Evolutionary conservation across 129 eudicot genomes (phyloP).

Genomic region (Saussurea involucrata): DNA sequence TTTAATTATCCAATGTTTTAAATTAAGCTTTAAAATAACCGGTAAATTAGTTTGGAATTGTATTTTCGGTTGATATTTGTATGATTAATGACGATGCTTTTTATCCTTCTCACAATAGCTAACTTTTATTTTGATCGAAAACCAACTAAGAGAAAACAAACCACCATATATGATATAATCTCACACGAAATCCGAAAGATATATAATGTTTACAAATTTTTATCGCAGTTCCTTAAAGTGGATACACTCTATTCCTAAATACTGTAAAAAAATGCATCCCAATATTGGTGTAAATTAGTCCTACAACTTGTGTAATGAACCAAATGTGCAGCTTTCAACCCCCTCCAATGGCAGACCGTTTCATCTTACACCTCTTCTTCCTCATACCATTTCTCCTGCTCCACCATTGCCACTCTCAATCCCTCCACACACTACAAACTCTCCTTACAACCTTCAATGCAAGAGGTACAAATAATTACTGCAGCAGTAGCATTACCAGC

Average conservation of each 20-base stretch:
- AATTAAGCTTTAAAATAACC: too few relatives aligned
- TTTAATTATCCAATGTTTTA: too few relatives aligned
- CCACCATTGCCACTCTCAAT: slow-evolving; percentile 21
- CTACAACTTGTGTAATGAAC: slow-evolving; percentile 13
- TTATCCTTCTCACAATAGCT: too few relatives aligned
- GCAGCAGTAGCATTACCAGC: slow-evolving; percentile 20
- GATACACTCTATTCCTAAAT: not conserved
- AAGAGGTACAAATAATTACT: slow-evolving; percentile 28
- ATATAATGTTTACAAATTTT: not conserved
- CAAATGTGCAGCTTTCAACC: slow-evolving; percentile 20
- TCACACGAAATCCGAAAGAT: too few relatives aligned
- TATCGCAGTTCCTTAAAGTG: not conserved
- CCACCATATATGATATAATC: too few relatives aligned
- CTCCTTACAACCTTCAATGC: slow-evolving; percentile 29
- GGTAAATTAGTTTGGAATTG: too few relatives aligned
- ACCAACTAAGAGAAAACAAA: too few relatives aligned
- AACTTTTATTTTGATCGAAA: too few relatives aligned
- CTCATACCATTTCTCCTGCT: slow-evolving; percentile 17
- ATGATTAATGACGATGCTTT: too few relatives aligned
- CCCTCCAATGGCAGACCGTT: slow-evolving; percentile 25
- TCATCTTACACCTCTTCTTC: slow-evolving; percentile 26
- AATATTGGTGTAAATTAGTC: not conserved
- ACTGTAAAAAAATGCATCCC: not conserved
- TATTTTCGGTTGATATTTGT: too few relatives aligned
- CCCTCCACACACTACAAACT: slow-evolving; percentile 16